Evolutionary conservation across 2,329 filamentous ascomycete genomes (phyloP).

Genomic region (Fusarium nygamai): DNA sequence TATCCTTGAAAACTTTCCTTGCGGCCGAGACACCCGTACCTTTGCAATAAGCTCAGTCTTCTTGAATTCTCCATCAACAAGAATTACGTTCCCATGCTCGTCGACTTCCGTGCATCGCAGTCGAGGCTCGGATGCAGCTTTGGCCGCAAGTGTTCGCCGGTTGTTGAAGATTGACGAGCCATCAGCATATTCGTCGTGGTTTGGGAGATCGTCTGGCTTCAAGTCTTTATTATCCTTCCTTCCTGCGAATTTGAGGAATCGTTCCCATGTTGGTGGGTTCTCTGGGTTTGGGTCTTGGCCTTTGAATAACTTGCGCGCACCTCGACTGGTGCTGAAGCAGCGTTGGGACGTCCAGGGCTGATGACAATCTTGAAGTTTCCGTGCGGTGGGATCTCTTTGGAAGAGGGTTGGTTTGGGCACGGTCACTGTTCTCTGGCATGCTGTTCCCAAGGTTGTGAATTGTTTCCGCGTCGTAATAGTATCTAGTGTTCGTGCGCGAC

Average conservation of each 20-base stretch:
- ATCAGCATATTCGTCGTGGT: conserved; percentile 65
- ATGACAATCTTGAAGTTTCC: conserved; percentile 17
- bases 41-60: conserved; percentile 97
- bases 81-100: conserved; percentile 87
- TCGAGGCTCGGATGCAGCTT: conserved; percentile 84
- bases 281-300: conserved; percentile 28
- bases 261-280: conserved; percentile 57
- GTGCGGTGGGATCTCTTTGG: conserved; percentile 35
- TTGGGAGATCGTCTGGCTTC: conserved; percentile 68
- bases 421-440: conserved; percentile 25
- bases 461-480: conserved; percentile 18
- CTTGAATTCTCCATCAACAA: conserved; percentile 95
- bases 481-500: conserved; percentile 29
- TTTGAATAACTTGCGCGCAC: conserved; percentile 35
- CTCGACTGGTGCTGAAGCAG: conserved; percentile 46
- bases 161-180: conserved; percentile 70
- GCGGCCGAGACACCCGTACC: conserved; percentile 55
- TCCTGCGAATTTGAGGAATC: conserved; percentile 56
- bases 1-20: not conserved
- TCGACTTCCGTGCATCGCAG: conserved; percentile 96
- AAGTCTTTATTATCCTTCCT: conserved; percentile 54
- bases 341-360: conserved; percentile 19
- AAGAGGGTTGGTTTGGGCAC: conserved; percentile 46
- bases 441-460: conserved; percentile 8
- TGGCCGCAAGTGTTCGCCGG: conserved; percentile 75